Evolutionary conservation across 495 filamentous ascomycete species (phyloP), one percentile per base, ranked within the genome.

Genomic region (Trichoderma virens): DNA sequence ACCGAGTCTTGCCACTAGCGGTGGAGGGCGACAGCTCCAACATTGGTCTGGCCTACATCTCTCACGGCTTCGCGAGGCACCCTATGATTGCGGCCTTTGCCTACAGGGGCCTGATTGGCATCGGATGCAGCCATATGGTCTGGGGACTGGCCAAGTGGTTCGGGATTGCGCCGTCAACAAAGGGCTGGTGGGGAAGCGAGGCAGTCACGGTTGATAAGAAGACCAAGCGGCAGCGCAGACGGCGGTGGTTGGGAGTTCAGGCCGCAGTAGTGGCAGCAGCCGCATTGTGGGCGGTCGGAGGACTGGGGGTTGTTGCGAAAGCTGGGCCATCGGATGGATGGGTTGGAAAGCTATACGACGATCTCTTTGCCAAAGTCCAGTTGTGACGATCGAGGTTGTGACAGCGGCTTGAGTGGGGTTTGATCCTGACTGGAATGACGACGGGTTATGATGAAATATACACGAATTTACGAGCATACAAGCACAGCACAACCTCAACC

Each of bases 71-170:
- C 72, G 86, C 85, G 43, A 81, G 84, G 32, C 84, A 85, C 72
- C 82, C 85, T 7, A 63, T 83, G 16, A 76, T 90, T n/a, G 85
- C 84, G 61, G 88, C 86, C 75, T 65, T 80, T 1, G 84, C 88
- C 18, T 96, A 92, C 70, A 70, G 78, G 3, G 76, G 83, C 14
- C 80, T 97, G 69, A 76, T 97, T 27, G 81, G 80, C 4, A 74
- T 88, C 0, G 90, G 86, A 6, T 86, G 82, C 23, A 92, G 86
- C 65, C 93, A 97, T 77, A 85, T 92, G 67, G 83, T 90, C 27
- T 95, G 90, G 81, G 93, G 93, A 0, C 84, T 83, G 80, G 89
- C 89, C 20, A 85, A 83, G 72, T 94, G 90, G 90, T 77, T 90
- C 68, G 79, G 82, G 6, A 72, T 76, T 51, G 70, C 80, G 56